Base-by-base conservation (phyloP, 805 yeast species). In the Wickerhamomyces hampshirensis region DNA sequence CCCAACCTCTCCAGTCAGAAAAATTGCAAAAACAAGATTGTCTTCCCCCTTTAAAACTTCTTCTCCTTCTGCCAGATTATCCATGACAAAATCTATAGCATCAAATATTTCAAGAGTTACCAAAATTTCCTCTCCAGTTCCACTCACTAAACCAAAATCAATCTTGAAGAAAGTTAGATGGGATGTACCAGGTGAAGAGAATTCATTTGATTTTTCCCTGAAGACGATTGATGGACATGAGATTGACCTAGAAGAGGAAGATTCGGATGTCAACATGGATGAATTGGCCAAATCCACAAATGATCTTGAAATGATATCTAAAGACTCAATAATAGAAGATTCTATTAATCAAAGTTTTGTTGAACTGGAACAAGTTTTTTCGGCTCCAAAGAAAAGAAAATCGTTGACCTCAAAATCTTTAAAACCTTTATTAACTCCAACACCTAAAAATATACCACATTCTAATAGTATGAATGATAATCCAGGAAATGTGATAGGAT, bases 101-200 rank as follows among this genome's bases (percentile, higher is more conserved):
- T 18, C 38, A n/a, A 35, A 37, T 29, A 26, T 31, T 26, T 32
- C 51, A 12, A 49, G 39, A 18, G 30, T 52, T 3, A 13, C 38
- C 5, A 52, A 46, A 30, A 28, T 33, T 5, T 26, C 44, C 15
- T 34, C 50, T 4, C 46, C 47, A 9, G 28, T 47, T 3, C 49
- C 51, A 3, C 38, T 39, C 9, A 35, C 41, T 11, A 32, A 34
- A 29, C 13, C 34, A 19, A 62, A 58, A 39, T 46, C 48, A 9
- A 31, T 53, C 10, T 21, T 21, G 24, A 69, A 69, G 35, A 69
- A 63, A 39, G 77, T 72, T 2, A 61, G 75, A 42, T 71, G 75
- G 72, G 66, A 65, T 39, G 62, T 63, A 10, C 68, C 68, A 3
- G 48, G 47, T 31, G 40, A 37, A 18, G n/a, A 16, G 14, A 28